phyloP scores from a whole-genome alignment of 2,329 filamentous ascomycete genomes.

The Chrysoporthe deuterocubensis region DNA sequence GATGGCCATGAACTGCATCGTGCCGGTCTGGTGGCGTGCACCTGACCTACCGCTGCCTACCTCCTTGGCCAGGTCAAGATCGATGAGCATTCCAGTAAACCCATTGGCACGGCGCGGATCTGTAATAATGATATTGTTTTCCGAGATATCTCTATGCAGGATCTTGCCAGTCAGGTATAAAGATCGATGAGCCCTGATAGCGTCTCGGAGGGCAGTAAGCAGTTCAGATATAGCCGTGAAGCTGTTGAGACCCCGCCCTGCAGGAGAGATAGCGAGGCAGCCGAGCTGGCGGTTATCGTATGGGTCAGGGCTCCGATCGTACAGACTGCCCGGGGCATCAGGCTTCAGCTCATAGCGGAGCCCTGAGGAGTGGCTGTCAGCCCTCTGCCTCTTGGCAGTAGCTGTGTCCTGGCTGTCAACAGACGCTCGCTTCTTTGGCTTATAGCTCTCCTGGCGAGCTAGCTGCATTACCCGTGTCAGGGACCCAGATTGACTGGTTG shows the following conservation, averaged over 20 bases:
- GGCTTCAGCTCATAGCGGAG: no score
- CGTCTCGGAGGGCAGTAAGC: constrained; percentile 40
- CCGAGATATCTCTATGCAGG: constrained; percentile 43
- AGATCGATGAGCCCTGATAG: constrained; percentile 42
- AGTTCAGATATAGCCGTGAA: constrained; percentile 39
- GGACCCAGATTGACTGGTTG: no score
- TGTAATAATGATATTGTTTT: constrained; percentile 45
- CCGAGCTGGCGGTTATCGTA: constrained; percentile 38
- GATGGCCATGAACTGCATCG: constrained; percentile 41
- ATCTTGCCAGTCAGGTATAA: constrained; percentile 40
- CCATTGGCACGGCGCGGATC: constrained; percentile 27
- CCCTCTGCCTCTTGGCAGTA: no score
- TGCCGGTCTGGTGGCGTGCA: constrained; percentile 36
- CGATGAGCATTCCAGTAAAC: constrained; percentile 40
- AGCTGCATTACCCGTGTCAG: no score
- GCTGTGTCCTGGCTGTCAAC: background rate
- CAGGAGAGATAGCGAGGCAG: constrained; percentile 38
- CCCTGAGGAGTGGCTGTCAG: no score
- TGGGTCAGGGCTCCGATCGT: background rate
- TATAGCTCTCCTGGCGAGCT: constrained; percentile 19
- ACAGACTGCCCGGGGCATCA: constrained; percentile 7
- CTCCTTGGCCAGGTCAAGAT: constrained; percentile 40
- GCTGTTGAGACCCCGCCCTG: constrained; percentile 35
- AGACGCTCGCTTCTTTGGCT: no score
- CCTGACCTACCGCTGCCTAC: constrained; percentile 32